Conservation (phyloP, 495 filamentous ascomycete genomes). For the Aspergillus haitiensis region DNA sequence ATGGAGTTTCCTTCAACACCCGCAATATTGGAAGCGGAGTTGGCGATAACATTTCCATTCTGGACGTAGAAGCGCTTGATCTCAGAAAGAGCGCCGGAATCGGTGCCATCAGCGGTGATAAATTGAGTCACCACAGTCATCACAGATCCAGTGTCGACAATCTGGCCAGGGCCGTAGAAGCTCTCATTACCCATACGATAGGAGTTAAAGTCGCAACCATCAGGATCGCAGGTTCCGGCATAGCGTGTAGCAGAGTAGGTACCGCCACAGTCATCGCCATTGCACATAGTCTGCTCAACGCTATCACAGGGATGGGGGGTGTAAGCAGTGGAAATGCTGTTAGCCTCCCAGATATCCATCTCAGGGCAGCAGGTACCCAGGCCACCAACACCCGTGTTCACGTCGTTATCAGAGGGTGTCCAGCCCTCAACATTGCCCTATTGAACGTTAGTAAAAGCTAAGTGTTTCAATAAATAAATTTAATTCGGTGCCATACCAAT, state of each 20-base stretch:
- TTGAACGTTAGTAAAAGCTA: constrained; percentile 15
- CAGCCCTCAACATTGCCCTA: constrained; percentile 59
- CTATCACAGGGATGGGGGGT: constrained; percentile 64
- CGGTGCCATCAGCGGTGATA: constrained; percentile 52
- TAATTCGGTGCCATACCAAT: constrained; percentile 23
- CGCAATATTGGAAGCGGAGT: constrained; percentile 53
- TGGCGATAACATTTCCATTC: constrained; percentile 59
- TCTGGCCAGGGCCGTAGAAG: constrained; percentile 62
- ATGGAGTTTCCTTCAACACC: constrained; percentile 56
- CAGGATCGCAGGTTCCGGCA: constrained; percentile 64
- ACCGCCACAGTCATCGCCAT: constrained; percentile 54
- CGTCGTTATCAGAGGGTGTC: constrained; percentile 52
- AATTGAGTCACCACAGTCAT: constrained; percentile 73
- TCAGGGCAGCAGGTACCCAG: constrained; percentile 68
- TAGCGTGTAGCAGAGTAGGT: constrained; percentile 41
- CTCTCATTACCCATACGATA: constrained; percentile 61
- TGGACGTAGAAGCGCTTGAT: constrained; percentile 72
- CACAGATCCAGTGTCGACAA: constrained; percentile 58
- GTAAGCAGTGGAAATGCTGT: constrained; percentile 53
- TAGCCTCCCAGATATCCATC: constrained; percentile 72
- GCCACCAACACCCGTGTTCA: constrained; percentile 56
- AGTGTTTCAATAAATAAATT: not conserved
- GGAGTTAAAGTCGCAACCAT: constrained; percentile 75
- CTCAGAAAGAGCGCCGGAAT: constrained; percentile 54
- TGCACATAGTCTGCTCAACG: constrained; percentile 55